Conservation (phyloP, 2,329 filamentous ascomycete species). For the Chaetomium sp. region DNA sequence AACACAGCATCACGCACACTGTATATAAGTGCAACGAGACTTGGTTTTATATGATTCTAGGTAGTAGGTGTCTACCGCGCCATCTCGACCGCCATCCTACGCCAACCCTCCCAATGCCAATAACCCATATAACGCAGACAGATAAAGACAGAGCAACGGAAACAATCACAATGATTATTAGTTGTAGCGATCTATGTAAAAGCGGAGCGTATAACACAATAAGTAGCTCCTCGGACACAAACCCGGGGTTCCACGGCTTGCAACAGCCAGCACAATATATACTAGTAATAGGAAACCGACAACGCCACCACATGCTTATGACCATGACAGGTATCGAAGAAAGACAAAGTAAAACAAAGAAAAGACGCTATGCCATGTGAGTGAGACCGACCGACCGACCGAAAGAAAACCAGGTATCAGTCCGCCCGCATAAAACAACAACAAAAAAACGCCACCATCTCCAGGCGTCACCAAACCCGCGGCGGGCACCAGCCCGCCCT, state of each 20-base stretch:
- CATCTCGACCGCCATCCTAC: background rate
- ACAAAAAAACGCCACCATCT: background rate
- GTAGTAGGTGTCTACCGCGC: background rate
- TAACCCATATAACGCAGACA: background rate
- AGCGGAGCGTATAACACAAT: background rate
- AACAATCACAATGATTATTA: background rate
- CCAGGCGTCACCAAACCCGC: background rate
- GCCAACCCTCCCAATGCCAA: background rate
- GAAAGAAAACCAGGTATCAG: background rate
- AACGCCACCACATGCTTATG: constrained; percentile 20
- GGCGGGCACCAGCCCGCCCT: background rate
- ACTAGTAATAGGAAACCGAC: background rate
- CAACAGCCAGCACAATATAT: background rate
- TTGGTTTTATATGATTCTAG: background rate
- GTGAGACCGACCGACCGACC: background rate
- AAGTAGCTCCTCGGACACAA: background rate
- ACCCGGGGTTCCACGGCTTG: background rate
- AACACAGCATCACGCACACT: background rate
- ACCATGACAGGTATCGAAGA: background rate
- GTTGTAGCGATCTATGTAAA: background rate
- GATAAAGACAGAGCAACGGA: background rate
- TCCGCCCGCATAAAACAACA: background rate
- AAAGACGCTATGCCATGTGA: constrained; percentile 13
- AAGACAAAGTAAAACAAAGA: background rate
- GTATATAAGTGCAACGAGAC: background rate